These are phyloP conservation scores for Venturia oleaginea DNA, from an alignment of 2,329 filamentous ascomycete genomes.

Conservation along the genomic window DNA sequence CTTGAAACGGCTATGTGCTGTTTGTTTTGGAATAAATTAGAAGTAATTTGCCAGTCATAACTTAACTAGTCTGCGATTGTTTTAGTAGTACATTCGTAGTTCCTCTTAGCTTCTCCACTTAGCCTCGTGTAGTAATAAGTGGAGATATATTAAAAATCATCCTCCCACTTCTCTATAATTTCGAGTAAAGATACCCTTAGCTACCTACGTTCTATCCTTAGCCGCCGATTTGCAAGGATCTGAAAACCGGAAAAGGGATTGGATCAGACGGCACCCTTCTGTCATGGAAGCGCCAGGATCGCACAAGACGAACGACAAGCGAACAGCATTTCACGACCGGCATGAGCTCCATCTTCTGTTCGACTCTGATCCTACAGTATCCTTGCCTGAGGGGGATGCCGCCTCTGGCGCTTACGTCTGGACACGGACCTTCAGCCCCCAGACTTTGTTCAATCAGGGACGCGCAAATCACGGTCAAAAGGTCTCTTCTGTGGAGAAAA, in stretches of 20 bases:
- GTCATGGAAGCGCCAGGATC: neutral
- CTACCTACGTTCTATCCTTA: too few relatives aligned
- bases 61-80: too few relatives aligned
- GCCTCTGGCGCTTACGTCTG: neutral
- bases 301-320: neutral
- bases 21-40: neutral
- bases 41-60: neutral
- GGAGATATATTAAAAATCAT: too few relatives aligned
- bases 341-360: neutral
- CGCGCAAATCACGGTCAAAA: neutral
- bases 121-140: too few relatives aligned
- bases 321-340: neutral
- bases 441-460: neutral
- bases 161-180: too few relatives aligned
- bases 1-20: neutral
- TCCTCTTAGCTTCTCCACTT: too few relatives aligned
- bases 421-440: slow-evolving; percentile 4
- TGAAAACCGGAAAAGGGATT: too few relatives aligned
- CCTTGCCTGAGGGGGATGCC: neutral
- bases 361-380: too few relatives aligned
- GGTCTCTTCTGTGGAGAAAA: neutral
- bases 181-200: too few relatives aligned
- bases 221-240: too few relatives aligned
- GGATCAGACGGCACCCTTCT: neutral
- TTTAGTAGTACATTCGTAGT: too few relatives aligned